Conservation (phyloP, 2,329 filamentous ascomycete species). For the Xylariomycetidae sp. region DNA sequence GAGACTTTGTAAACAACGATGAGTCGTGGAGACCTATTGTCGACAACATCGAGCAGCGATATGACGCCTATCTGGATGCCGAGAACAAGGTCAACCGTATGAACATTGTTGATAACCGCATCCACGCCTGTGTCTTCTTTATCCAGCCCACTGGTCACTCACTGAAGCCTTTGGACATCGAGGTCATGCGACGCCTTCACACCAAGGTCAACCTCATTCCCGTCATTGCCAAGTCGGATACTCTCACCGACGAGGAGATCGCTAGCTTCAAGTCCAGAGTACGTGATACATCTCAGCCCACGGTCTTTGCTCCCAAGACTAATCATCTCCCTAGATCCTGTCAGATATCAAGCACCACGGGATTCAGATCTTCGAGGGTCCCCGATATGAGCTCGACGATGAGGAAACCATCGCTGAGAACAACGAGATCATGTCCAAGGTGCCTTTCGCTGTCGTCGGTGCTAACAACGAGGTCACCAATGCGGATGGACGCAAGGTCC, state of each 20-base stretch:
- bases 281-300: slow-evolving; percentile 38
- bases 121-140: slow-evolving; percentile 99
- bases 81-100: slow-evolving; percentile 99
- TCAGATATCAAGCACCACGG: slow-evolving; percentile 95
- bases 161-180: slow-evolving; percentile 95
- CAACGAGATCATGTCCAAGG: slow-evolving; percentile 99
- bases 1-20: slow-evolving; percentile 99
- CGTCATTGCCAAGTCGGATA: slow-evolving; percentile 98
- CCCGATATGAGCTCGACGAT: slow-evolving; percentile 96
- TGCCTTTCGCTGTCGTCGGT: slow-evolving; percentile 96
- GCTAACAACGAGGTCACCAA: slow-evolving; percentile 92
- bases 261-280: slow-evolving; percentile 92
- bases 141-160: slow-evolving; percentile 98
- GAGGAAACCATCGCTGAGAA: slow-evolving; percentile 99
- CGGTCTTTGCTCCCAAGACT: slow-evolving; percentile 5
- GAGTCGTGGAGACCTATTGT: slow-evolving; percentile 99
- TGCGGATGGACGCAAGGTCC: slow-evolving; percentile 89
- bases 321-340: slow-evolving; percentile 63
- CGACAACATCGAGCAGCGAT: slow-evolving; percentile 99
- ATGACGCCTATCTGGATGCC: slow-evolving; percentile 95
- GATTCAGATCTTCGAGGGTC: slow-evolving; percentile 98
- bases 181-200: slow-evolving; percentile 98
- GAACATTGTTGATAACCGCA: slow-evolving; percentile 99
- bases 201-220: slow-evolving; percentile 99
- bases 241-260: slow-evolving; percentile 95